These are phyloP conservation scores for Chrysoporthe austroafricana DNA, from an alignment of 2,329 filamentous ascomycete species.

Conservation along the genomic window DNA sequence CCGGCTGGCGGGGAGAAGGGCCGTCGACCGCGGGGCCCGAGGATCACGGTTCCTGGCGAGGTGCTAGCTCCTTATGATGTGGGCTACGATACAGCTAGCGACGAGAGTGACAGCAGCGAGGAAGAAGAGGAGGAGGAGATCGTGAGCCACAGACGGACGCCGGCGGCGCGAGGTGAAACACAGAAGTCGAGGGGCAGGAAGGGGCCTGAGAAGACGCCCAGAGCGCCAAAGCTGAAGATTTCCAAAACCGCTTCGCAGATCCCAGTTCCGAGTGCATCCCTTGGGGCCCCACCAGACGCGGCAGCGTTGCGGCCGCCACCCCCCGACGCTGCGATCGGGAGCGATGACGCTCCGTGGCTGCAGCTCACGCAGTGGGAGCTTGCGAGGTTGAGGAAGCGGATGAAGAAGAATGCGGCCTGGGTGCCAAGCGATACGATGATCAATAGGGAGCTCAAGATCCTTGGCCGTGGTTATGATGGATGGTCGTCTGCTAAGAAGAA, in stretches of 20 bases:
- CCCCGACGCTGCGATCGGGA: slow-evolving; percentile 61
- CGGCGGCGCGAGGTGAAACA: slow-evolving; percentile 38
- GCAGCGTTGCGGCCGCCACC: slow-evolving; percentile 60
- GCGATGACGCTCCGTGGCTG: slow-evolving; percentile 66
- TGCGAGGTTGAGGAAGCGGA: slow-evolving; percentile 74
- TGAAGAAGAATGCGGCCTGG: slow-evolving; percentile 93
- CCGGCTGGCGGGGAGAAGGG: slow-evolving; percentile 48
- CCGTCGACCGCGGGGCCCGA: slow-evolving; percentile 52
- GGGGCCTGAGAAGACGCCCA: slow-evolving; percentile 36
- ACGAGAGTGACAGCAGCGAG: slow-evolving; percentile 57
- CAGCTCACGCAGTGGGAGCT: slow-evolving; percentile 68
- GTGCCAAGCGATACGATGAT: slow-evolving; percentile 86
- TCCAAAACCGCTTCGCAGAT: slow-evolving; percentile 32
- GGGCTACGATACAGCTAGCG: slow-evolving; percentile 62
- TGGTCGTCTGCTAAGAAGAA: slow-evolving; percentile 65
- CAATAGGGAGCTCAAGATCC: slow-evolving; percentile 71
- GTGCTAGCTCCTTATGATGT: slow-evolving; percentile 68
- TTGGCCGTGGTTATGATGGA: slow-evolving; percentile 69
- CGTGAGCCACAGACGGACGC: slow-evolving; percentile 42
- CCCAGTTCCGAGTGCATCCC: slow-evolving; percentile 22
- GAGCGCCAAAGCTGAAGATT: slow-evolving; percentile 47
- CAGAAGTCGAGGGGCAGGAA: slow-evolving; percentile 52
- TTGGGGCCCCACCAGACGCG: slow-evolving; percentile 21
- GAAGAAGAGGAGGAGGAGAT: slow-evolving; percentile 56
- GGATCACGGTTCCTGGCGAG: slow-evolving; percentile 68